Base-by-base conservation (phyloP, 495 filamentous ascomycete species). In the Penicillium nucicola region DNA sequence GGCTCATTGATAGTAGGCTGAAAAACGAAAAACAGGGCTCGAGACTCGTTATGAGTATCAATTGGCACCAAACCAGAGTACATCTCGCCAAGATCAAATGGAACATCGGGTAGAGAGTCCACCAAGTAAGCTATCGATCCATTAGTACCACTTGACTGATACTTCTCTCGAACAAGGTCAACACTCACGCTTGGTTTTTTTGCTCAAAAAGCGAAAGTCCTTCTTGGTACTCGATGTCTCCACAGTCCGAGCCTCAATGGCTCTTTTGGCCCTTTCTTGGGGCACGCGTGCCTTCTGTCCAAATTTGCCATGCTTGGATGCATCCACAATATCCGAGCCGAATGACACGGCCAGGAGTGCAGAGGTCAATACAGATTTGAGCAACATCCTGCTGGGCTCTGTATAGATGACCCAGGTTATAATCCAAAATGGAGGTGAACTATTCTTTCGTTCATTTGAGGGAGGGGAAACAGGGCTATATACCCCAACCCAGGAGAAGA, bases 61-160 rank as follows among this genome's bases (percentile, higher is more conserved):
- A 91, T 88, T 8, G 88, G 86, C 7, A 93, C 69, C 14, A 83
- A 69, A 2, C 88, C 87, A 15, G 88, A 86, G 62, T 90, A 91
- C 2, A 81, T 83, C 63, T 92, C 88, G 28, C 88, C 87, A 50
- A 88, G 68, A 47, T 89, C 83, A 42, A 87, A 90, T 44, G 80
- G 68, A 8, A 92, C 84, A 28, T 89, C 85, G 1, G 86, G 87
- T 39, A 90, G 72, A 14, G 81, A 80, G 47, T 89, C 76, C 32
- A 90, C 87, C 11, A 75, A 72, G 56, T 82, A 90, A 28, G 76
- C 80, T 84, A 39, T 30, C 1, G n/a, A 33, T 17, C 9, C 12
- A n/a, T 45, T 49, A 37, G 54, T 17, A 8, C 25, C 7, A 34
- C 19, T 33, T 15, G 20, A 22, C 40, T 39, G 30, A 14, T n/a